These are phyloP conservation scores for Phallus indusiatus DNA, from an alignment of 768 basidiomycete species.

Conservation along the genomic window DNA sequence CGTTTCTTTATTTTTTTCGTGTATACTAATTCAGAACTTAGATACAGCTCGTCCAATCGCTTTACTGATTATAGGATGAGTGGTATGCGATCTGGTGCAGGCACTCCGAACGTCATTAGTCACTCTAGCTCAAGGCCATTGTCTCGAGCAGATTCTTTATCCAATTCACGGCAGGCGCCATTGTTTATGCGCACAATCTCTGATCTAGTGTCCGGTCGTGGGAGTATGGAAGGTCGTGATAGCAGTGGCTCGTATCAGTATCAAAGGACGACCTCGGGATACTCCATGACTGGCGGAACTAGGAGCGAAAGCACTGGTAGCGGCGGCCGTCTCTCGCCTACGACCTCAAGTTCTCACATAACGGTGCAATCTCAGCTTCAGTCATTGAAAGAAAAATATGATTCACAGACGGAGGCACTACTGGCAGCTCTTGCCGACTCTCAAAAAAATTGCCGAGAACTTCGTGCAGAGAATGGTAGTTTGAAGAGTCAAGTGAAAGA, in stretches of 20 bases:
- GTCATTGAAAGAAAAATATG: conserved; percentile 54
- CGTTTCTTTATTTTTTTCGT: not conserved
- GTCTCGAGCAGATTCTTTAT: conserved; percentile 4
- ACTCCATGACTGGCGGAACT: conserved; percentile 2
- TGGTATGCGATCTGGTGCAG: not conserved
- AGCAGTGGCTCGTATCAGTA: not conserved
- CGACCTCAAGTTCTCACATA: conserved; percentile 58
- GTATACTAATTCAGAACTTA: not conserved
- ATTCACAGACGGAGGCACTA: conserved; percentile 60
- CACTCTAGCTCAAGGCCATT: not conserved
- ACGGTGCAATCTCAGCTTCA: conserved; percentile 35
- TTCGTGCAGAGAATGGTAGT: conserved; percentile 56
- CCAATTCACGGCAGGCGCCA: conserved; percentile 2
- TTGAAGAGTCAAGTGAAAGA: conserved; percentile 30
- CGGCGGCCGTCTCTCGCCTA: conserved; percentile 31
- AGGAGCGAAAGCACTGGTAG: conserved; percentile 4
- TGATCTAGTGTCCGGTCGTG: conserved; percentile 2
- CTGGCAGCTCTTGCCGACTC: conserved; percentile 67
- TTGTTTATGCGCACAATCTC: conserved; percentile 2
- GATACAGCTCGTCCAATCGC: not conserved
- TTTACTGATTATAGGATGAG: not conserved
- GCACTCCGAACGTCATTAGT: not conserved
- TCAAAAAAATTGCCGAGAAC: conserved; percentile 51
- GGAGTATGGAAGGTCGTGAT: conserved; percentile 4
- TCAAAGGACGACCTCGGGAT: conserved; percentile 32